phyloP scores from a whole-genome alignment of 2,329 filamentous ascomycete genomes.

The Teratosphaeria destructans region DNA sequence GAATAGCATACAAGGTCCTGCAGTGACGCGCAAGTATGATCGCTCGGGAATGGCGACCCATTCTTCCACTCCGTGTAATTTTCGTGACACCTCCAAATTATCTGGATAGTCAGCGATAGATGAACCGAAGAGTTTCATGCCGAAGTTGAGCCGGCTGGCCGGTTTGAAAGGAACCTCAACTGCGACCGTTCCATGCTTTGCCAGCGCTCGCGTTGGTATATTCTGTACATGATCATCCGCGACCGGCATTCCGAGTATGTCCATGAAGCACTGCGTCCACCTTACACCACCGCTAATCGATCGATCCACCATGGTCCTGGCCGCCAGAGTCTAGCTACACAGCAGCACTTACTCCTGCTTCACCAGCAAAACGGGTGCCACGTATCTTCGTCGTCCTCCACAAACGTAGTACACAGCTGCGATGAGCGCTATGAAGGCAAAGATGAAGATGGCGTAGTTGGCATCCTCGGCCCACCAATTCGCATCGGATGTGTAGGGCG shows the following conservation, averaged over 20 bases:
- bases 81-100: background rate
- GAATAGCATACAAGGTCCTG: background rate
- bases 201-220: background rate
- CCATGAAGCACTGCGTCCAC: background rate
- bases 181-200: background rate
- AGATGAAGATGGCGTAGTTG: conserved; percentile 26
- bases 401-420: conserved; percentile 18
- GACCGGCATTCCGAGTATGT: background rate
- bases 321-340: background rate
- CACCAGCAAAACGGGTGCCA: conserved; percentile 21
- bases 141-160: background rate
- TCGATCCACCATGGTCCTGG: background rate
- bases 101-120: background rate
- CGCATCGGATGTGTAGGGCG: conserved; percentile 11
- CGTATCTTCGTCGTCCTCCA: conserved; percentile 18
- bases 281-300: background rate
- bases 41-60: background rate
- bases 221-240: background rate
- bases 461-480: conserved; percentile 16
- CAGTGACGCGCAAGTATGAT: background rate
- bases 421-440: conserved; percentile 13
- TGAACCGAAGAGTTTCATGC: too few species aligned
- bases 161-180: background rate
- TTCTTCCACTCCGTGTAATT: background rate
- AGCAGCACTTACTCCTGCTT: conserved; percentile 15